These are phyloP conservation scores for Vitis amurensis DNA, from an alignment of 164 flowering plant genomes.

Conservation along the genomic window DNA sequence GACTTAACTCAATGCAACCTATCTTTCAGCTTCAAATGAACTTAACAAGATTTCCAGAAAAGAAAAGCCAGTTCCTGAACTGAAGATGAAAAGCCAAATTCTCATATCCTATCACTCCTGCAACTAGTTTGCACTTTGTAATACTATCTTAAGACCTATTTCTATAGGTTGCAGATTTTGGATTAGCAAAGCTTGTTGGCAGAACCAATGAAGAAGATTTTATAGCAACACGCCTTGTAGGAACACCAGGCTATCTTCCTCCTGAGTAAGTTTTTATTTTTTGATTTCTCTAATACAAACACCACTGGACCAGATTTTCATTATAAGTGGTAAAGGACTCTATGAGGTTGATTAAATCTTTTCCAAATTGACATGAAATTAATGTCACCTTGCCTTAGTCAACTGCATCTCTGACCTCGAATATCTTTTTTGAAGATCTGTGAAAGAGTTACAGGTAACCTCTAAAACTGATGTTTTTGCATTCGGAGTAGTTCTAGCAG, in stretches of 20 bases:
- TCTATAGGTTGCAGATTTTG: slow-evolving; percentile 78
- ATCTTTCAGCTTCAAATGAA: not conserved
- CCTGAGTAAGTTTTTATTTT: slow-evolving; percentile 54
- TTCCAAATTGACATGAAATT: too few species aligned
- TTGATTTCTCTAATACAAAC: not conserved
- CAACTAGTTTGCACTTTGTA: not conserved
- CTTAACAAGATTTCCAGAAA: not conserved
- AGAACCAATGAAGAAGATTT: slow-evolving; percentile 56
- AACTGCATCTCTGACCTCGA: not conserved
- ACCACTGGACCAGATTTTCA: too few species aligned
- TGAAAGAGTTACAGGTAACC: slow-evolving; percentile 68
- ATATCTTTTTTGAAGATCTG: slow-evolving; percentile 45
- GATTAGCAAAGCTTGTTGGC: slow-evolving; percentile 68
- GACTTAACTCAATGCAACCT: not conserved
- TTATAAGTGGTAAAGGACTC: too few species aligned
- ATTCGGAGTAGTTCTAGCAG: slow-evolving; percentile 77
- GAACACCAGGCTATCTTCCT: slow-evolving; percentile 82
- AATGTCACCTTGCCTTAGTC: not conserved
- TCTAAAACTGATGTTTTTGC: slow-evolving; percentile 73
- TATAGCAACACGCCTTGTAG: slow-evolving; percentile 69
- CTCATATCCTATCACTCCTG: too few species aligned
- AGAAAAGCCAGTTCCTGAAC: not conserved
- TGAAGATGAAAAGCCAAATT: not conserved
- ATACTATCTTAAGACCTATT: not conserved
- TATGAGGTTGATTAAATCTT: too few species aligned